Conservation (phyloP, 192 early-diverging fungal species). For the Coemansia sp. region DNA sequence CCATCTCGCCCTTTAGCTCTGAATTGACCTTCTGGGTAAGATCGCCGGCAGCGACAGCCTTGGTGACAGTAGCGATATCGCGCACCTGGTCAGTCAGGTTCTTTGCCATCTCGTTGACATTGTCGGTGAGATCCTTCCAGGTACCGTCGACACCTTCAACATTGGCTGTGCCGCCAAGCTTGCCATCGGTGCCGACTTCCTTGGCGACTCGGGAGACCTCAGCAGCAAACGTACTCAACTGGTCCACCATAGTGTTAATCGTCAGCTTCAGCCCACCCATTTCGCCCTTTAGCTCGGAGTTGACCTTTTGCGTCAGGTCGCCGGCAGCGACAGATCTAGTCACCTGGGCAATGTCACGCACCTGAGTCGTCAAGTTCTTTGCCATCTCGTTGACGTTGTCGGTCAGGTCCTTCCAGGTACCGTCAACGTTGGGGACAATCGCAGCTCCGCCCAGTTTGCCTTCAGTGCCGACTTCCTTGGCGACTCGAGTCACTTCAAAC, state of each 20-base stretch:
- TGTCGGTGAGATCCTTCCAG: constrained; percentile 64
- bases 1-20: constrained; percentile 59
- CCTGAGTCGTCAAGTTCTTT: constrained; percentile 63
- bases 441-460: constrained; percentile 58
- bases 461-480: constrained; percentile 66
- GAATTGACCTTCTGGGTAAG: constrained; percentile 31
- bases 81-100: constrained; percentile 63
- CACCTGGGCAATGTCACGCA: constrained; percentile 58
- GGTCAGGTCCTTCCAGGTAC: constrained; percentile 62
- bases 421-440: constrained; percentile 59
- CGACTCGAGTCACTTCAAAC: constrained; percentile 65
- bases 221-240: background rate
- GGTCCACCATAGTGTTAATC: background rate
- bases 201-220: constrained; percentile 69
- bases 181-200: constrained; percentile 61
- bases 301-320: background rate
- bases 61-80: constrained; percentile 60
- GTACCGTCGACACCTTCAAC: constrained; percentile 63
- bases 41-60: constrained; percentile 62
- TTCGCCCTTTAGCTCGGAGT: background rate
- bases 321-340: background rate
- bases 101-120: constrained; percentile 61
- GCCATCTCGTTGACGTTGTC: constrained; percentile 66
- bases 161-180: constrained; percentile 59
- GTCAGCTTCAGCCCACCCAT: background rate